Evolutionary conservation across 2,329 filamentous ascomycete genomes (phyloP).

Genomic region (Cercospora sp.): DNA sequence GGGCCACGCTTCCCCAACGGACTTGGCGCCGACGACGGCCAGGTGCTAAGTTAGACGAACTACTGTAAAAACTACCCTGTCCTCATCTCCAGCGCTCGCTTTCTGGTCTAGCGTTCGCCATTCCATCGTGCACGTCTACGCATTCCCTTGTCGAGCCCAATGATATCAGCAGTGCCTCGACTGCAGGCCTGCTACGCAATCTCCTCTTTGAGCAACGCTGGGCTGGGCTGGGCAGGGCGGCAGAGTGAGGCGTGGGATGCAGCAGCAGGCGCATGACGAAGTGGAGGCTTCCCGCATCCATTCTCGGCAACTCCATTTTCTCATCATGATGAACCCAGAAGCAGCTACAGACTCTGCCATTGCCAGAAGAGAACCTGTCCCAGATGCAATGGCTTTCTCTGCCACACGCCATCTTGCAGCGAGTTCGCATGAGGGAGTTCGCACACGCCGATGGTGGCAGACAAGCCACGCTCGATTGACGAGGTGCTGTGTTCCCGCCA

Average conservation of each 20-base stretch:
- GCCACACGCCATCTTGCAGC: not conserved
- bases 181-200: conserved; percentile 2
- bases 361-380: not conserved
- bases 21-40: not conserved
- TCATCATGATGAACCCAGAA: not conserved
- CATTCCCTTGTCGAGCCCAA: not conserved
- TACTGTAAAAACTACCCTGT: not conserved
- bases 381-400: not conserved
- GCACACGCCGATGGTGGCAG: not conserved
- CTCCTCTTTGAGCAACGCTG: conserved; percentile 1
- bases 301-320: not conserved
- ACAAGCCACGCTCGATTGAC: conserved; percentile 9
- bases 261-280: not conserved
- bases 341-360: not conserved
- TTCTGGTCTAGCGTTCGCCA: not conserved
- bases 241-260: conserved; percentile 7
- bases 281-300: not conserved
- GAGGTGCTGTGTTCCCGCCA: conserved; percentile 3
- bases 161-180: not conserved
- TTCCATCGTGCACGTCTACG: not conserved
- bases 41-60: not conserved
- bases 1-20: not conserved
- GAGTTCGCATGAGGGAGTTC: not conserved
- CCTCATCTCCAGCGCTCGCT: not conserved
- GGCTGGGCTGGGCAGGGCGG: not conserved